Evolutionary conservation across 225 moss, liverwort and hornwort species (phyloP), one percentile per base, ranked within the genome.

Genomic region (Straminergon stramineum): DNA sequence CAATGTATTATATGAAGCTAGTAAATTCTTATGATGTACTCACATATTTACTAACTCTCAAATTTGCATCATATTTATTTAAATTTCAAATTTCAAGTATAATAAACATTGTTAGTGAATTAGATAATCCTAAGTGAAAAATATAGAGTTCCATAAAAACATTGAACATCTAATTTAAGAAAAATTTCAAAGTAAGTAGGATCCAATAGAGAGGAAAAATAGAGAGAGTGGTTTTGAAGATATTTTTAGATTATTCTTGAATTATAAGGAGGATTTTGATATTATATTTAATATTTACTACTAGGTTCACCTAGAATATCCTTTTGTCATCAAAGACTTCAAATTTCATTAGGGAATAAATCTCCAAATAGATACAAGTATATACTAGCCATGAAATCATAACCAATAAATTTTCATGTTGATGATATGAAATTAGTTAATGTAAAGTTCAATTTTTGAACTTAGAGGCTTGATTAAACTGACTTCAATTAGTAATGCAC

Each of bases 101-200:
- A 1, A n/a, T 16, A 56, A 4, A 6, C n/a, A 57, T 0, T 16
- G 0, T 1, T 37, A 79, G 1, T 37, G 0, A 23, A 26, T n/a
- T 82, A 22, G 10, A 43, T 20, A 82, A 51, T 65, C 3, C 17
- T 35, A 17, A 45, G 16, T 1, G 0, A 2, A 35, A 65, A 15
- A 16, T 17, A 24, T 45, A 9, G 6, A 65, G 2, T 2, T 60
- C 11, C 1, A 11, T 51, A 4, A 35, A 31, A 84, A 56, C 18
- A 30, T 56, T 70, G 7, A n/a, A 19, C 10, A 2, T 84, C 9
- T 32, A 35, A 17, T 64, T 65, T 5, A 7, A 34, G 1, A 65
- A 17, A 34, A 34, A 8, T 5, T 17, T 64, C 1, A 35, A 34
- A 65, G 35, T 15, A 17, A 12, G 1, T 18, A 65, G 5, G 4